A percentile compares a stretch with the other conserved stretches of the same genome.
phyloP scores from a whole-genome alignment of 305 asterid species.

The Solanum hybrid region DNA sequence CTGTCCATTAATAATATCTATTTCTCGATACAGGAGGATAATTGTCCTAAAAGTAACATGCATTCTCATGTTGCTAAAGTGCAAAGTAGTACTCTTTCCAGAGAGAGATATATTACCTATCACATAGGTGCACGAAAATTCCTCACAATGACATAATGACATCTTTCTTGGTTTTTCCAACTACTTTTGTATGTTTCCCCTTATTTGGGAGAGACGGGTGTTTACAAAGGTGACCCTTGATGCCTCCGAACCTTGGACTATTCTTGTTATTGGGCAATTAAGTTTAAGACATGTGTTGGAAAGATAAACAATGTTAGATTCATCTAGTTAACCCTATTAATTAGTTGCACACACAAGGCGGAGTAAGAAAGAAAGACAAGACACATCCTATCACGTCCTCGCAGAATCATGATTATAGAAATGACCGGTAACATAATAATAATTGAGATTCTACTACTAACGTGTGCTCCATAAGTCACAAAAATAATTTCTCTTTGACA shows the following conservation, averaged over 20 bases:
- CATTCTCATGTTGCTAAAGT: not conserved
- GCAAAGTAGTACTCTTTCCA: not conserved
- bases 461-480: not conserved
- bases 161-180: not conserved
- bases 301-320: not conserved
- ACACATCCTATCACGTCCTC: not conserved
- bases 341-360: not conserved
- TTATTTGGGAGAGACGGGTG: not conserved
- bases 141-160: not conserved
- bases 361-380: not conserved
- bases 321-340: not conserved
- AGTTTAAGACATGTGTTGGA: not conserved
- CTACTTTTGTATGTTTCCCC: not conserved
- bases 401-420: not conserved
- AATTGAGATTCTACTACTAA: not conserved
- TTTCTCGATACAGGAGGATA: no score
- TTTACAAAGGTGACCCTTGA: not conserved
- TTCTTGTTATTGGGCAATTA: not conserved
- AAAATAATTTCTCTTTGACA: no score
- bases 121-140: not conserved
- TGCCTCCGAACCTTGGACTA: not conserved
- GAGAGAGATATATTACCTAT: not conserved
- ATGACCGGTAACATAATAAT: not conserved
- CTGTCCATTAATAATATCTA: no score
- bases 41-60: no score